Evolutionary conservation across 306 rosid genomes (phyloP), one percentile per base, ranked within the genome.

Genomic region (Purshia tridentata): DNA sequence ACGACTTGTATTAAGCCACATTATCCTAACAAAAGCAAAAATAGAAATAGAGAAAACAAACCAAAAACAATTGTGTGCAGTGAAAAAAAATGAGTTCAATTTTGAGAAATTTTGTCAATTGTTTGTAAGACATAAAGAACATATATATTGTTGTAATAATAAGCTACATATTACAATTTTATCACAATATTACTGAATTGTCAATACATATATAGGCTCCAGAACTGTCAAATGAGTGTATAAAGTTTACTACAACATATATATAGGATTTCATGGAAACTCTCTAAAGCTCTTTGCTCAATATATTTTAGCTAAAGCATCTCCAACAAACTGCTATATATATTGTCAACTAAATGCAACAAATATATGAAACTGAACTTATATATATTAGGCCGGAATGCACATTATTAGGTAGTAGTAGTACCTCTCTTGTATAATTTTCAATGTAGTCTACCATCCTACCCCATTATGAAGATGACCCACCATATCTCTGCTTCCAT

Each of bases 391-490:
- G n/a, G n/a, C n/a, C n/a, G n/a, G n/a, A n/a, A n/a, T n/a, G n/a
- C n/a, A n/a, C n/a, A n/a, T n/a, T n/a, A n/a, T n/a, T n/a, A n/a
- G n/a, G n/a, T n/a, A n/a, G n/a, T n/a, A 39, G 5, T 18, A 22
- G n/a, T 14, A 2, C 6, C 9, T 59, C 39, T 57, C 10, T 61
- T 37, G 14, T 20, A 7, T 19, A 52, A 5, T 12, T 62, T 29
- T 39, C 51, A 47, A 4, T 40, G 41, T n/a, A n/a, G n/a, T 84
- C 83, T 84, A 88, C 93, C 94, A 90, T 62, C 82, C 89, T 77
- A 88, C 76, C 66, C 91, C 80, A 70, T 83, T 82, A 77, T 85
- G 85, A 69, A 81, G 88, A 59, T 81, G 80, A 71, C 80, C 59
- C 77, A 85, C 78, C 81, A 79, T 70, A 48, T 76, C 61, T 78